These are phyloP conservation scores for Suhomyces terraborum DNA, from an alignment of 1,139 yeast species.

Conservation along the genomic window DNA sequence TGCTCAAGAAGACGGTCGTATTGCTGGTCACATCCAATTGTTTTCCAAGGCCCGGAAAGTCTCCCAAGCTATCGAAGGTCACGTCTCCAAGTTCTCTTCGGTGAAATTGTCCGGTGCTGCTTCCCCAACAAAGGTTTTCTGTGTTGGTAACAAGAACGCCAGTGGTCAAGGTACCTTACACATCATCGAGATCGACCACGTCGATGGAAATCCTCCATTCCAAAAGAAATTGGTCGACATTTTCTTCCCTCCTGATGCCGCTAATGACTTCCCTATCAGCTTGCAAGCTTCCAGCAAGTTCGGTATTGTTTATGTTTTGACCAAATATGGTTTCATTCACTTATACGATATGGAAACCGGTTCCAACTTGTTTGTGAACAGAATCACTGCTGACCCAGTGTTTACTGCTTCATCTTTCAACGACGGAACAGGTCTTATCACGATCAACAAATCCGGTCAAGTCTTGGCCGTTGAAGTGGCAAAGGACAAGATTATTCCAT, in stretches of 20 bases:
- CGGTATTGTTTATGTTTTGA: conserved; percentile 85
- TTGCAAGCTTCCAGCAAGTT: conserved; percentile 83
- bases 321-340: conserved; percentile 96
- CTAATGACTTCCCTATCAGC: conserved; percentile 95
- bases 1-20: conserved; percentile 90
- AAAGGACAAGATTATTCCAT: conserved; percentile 83
- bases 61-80: conserved; percentile 97
- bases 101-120: conserved; percentile 73
- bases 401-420: conserved; percentile 85
- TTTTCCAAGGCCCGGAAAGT: conserved; percentile 85
- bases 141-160: conserved; percentile 85
- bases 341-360: conserved; percentile 93
- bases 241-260: conserved; percentile 95
- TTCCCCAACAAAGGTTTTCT: conserved; percentile 81
- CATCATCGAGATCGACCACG: conserved; percentile 95
- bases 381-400: conserved; percentile 95
- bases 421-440: conserved; percentile 78
- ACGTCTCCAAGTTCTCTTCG: conserved; percentile 87
- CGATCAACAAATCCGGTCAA: conserved; percentile 94
- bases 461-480: conserved; percentile 91
- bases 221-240: conserved; percentile 89
- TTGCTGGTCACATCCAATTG: conserved; percentile 95
- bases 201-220: conserved; percentile 80
- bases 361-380: conserved; percentile 87
- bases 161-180: conserved; percentile 87